Conservation (phyloP, 495 filamentous ascomycete genomes). For the Hypoxylon rickii region DNA sequence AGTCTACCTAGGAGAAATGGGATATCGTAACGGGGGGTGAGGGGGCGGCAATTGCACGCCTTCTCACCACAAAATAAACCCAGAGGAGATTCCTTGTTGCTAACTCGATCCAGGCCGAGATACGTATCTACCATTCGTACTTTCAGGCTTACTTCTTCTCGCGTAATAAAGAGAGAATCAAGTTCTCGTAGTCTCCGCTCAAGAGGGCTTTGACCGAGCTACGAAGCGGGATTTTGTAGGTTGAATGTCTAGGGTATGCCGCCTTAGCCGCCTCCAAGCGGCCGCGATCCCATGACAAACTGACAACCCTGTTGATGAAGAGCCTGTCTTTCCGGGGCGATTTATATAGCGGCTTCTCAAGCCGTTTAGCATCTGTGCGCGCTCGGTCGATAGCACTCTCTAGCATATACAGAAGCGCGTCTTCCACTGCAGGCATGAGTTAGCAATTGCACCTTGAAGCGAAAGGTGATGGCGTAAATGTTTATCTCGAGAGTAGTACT, state of each 20-base stretch:
- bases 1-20: too few relatives aligned
- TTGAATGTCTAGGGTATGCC: slow-evolving; percentile 61
- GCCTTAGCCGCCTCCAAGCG: slow-evolving; percentile 68
- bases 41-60: too few relatives aligned
- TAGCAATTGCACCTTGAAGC: too few relatives aligned
- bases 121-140: too few relatives aligned
- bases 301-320: slow-evolving; percentile 65
- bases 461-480: too few relatives aligned
- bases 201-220: background rate
- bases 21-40: too few relatives aligned
- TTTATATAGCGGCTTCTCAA: slow-evolving; percentile 75
- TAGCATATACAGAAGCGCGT: slow-evolving; percentile 62
- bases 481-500: too few relatives aligned
- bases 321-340: slow-evolving; percentile 73
- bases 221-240: background rate
- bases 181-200: slow-evolving; percentile 17
- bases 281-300: slow-evolving; percentile 67
- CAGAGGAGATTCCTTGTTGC: too few relatives aligned
- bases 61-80: too few relatives aligned
- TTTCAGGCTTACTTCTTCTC: slow-evolving; percentile 12
- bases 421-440: too few relatives aligned
- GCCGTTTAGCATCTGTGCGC: slow-evolving; percentile 67
- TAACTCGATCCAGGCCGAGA: too few relatives aligned
- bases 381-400: slow-evolving; percentile 68
- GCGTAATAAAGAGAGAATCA: slow-evolving; percentile 12